Conservation (phyloP, 169 alveolate species). For the Babesia ovis region DNA sequence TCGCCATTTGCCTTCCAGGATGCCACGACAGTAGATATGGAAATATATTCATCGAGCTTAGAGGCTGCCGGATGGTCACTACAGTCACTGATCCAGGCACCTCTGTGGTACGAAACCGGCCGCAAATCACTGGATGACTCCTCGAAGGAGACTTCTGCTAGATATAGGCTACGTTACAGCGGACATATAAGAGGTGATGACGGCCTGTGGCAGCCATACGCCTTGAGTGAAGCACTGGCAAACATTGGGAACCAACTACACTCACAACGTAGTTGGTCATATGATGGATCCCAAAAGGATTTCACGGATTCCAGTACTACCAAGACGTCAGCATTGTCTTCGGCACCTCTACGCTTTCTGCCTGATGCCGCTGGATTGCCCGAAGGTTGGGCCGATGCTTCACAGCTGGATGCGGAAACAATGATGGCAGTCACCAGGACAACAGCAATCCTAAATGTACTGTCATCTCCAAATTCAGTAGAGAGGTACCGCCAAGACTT, state of each 20-base stretch:
- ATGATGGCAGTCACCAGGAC: conserved; percentile 13
- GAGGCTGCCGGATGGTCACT: conserved; percentile 53
- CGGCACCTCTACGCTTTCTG: not conserved
- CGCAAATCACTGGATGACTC: conserved; percentile 1
- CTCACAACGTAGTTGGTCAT: conserved; percentile 13
- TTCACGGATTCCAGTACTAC: not conserved
- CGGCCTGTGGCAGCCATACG: conserved; percentile 1
- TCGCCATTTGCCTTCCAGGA: not conserved
- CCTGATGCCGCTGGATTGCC: not conserved
- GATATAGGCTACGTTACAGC: not conserved
- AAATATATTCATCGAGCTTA: conserved; percentile 23
- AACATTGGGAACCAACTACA: not conserved
- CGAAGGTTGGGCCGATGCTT: not conserved
- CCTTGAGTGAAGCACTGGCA: not conserved
- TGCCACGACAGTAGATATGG: conserved; percentile 14
- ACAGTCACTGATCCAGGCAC: conserved; percentile 56
- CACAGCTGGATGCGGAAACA: conserved; percentile 15
- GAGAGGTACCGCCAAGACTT: conserved; percentile 46
- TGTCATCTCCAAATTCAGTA: conserved; percentile 1
- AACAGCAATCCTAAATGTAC: not conserved
- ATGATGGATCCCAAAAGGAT: not conserved
- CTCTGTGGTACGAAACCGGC: conserved; percentile 60
- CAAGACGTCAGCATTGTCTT: not conserved
- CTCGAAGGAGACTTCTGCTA: not conserved
- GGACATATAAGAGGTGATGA: not conserved